phyloP scores from a whole-genome alignment of 768 basidiomycete genomes.

The Mycena galopus region DNA sequence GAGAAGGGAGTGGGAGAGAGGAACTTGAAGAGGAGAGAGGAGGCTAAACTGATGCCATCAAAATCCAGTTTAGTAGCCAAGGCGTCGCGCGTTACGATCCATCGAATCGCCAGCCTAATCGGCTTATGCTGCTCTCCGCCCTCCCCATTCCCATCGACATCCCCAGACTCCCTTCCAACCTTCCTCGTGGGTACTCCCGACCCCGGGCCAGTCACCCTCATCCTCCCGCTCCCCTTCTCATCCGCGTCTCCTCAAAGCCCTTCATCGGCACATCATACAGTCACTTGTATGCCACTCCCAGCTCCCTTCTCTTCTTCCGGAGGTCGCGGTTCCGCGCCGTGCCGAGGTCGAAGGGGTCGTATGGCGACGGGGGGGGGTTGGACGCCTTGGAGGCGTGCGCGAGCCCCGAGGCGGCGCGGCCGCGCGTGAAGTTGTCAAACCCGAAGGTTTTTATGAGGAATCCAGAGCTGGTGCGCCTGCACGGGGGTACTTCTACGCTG shows the following conservation, averaged over 20 bases:
- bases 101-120: conserved; percentile 54
- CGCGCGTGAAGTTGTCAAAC: conserved; percentile 93
- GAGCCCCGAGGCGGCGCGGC: conserved; percentile 90
- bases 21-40: too few relatives aligned
- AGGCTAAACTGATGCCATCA: too few relatives aligned
- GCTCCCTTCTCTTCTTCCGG: conserved; percentile 87
- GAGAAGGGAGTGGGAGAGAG: too few relatives aligned
- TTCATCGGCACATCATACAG: conserved; percentile 92
- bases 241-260: conserved; percentile 84
- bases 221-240: conserved; percentile 69
- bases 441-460: conserved; percentile 94
- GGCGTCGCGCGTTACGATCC: too few relatives aligned
- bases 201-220: conserved; percentile 55
- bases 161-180: conserved; percentile 58
- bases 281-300: conserved; percentile 91
- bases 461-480: conserved; percentile 61
- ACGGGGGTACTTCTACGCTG: too few relatives aligned
- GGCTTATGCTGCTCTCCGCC: conserved; percentile 70
- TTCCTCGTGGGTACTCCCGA: conserved; percentile 44
- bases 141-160: conserved; percentile 65
- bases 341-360: conserved; percentile 86
- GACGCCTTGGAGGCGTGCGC: conserved; percentile 78
- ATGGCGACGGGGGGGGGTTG: too few relatives aligned
- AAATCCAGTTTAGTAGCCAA: too few relatives aligned
- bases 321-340: conserved; percentile 87